Percentiles rank a stretch among this genome's conserved stretches.
Conservation (phyloP, 345 rosid species). For the Cardamine resedifolia region DNA sequence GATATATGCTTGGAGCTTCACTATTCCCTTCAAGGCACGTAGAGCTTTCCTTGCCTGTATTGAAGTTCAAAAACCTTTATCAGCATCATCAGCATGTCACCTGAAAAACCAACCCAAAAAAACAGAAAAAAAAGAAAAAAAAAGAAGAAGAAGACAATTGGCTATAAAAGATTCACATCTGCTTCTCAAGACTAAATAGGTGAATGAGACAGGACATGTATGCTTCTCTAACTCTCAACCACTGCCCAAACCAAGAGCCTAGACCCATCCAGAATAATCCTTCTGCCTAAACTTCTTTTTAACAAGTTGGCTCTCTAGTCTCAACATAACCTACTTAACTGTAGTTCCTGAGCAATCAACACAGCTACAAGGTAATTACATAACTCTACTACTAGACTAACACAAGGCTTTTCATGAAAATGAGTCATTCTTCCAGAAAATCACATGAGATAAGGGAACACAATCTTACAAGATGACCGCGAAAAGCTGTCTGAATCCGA, state of each 20-base stretch:
- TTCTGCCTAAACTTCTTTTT: not conserved
- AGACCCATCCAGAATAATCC: not conserved
- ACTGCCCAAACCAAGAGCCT: not conserved
- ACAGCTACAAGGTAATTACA: not conserved
- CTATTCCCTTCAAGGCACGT: slow-evolving; percentile 88
- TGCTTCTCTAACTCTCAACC: not conserved
- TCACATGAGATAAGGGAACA: slow-evolving; percentile 1
- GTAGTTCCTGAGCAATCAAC: not conserved
- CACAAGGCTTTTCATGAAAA: not conserved
- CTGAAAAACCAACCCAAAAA: not conserved
- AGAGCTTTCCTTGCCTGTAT: slow-evolving; percentile 88
- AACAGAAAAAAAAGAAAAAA: too few relatives aligned
- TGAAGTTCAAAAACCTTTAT: not conserved
- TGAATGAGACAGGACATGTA: not conserved
- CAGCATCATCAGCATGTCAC: not conserved
- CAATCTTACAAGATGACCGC: slow-evolving; percentile 75
- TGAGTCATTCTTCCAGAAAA: not conserved
- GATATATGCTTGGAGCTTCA: slow-evolving; percentile 85
- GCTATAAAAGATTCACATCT: not conserved
- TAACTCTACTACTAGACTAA: slow-evolving; percentile 6
- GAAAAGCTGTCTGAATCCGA: slow-evolving; percentile 66
- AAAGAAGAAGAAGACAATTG: not conserved
- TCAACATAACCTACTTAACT: slow-evolving; percentile 11
- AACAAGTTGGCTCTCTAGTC: not conserved
- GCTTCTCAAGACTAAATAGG: not conserved